phyloP scores from a whole-genome alignment of 768 basidiomycete species.

The Podaxis rugospora region DNA sequence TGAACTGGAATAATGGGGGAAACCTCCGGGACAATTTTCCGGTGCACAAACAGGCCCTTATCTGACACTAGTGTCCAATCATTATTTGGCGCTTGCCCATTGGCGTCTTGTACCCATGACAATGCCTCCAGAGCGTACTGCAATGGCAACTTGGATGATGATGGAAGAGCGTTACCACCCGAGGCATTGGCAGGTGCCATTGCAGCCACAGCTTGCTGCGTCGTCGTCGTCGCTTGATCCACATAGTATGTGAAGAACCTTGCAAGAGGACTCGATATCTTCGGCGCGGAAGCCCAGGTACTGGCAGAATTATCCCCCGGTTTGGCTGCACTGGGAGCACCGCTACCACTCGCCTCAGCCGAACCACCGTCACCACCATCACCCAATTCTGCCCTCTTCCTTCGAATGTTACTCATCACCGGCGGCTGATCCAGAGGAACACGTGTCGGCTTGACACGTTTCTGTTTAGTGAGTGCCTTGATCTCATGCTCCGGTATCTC shows the following conservation, averaged over 20 bases:
- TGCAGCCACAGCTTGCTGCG: slow-evolving; percentile 74
- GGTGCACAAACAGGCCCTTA: slow-evolving; percentile 71
- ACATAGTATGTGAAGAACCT: slow-evolving; percentile 73
- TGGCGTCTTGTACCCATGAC: slow-evolving; percentile 68
- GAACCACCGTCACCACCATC: slow-evolving; percentile 36
- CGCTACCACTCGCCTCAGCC: slow-evolving; percentile 13
- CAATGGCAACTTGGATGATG: slow-evolving; percentile 64
- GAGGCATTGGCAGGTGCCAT: slow-evolving; percentile 53
- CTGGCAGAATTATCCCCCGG: slow-evolving; percentile 12
- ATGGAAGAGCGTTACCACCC: slow-evolving; percentile 38
- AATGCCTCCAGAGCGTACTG: slow-evolving; percentile 81
- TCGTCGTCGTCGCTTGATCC: slow-evolving; percentile 68
- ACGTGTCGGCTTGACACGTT: slow-evolving; percentile 79
- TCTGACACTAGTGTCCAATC: slow-evolving; percentile 80
- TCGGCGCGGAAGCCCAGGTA: slow-evolving; percentile 56
- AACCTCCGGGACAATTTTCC: slow-evolving; percentile 70
- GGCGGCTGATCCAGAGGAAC: slow-evolving; percentile 94
- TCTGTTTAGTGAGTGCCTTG: slow-evolving; percentile 76
- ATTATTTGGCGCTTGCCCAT: slow-evolving; percentile 23
- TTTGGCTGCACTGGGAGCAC: slow-evolving; percentile 12
- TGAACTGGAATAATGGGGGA: slow-evolving; percentile 82
- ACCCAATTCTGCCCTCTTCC: slow-evolving; percentile 71
- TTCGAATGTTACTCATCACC: slow-evolving; percentile 66
- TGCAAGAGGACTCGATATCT: slow-evolving; percentile 63
- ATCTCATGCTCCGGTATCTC: slow-evolving; percentile 85